Base-by-base conservation (phyloP, 1,139 yeast genomes). In the Saccharomycopsis phalli region DNA sequence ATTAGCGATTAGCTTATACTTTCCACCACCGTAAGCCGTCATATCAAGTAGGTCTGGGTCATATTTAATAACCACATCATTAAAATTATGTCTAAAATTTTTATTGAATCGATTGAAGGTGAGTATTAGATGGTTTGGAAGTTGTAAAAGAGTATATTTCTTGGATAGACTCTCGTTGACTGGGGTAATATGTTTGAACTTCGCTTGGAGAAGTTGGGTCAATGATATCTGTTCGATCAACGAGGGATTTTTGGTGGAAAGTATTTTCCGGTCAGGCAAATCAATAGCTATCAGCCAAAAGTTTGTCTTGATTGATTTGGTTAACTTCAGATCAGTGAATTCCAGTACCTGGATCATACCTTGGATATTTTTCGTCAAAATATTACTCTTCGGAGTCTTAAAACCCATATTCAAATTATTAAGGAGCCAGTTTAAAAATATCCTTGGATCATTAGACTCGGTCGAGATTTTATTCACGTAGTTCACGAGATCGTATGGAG, bases 401-500 rank as follows among this genome's bases (percentile, higher is more conserved):
- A 74, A 54, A 16, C 65, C 68, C 5, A 54, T 40, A 38, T 69
- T 66, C 16, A 78, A 49, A 3, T 57, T 59, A 49, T 76, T 76
- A 16, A 82, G 49, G 10, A 81, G 46, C 84, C 88, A 80, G 4
- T 69, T 53, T 11, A 80, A 50, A 46, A 81, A 73, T 17, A 58
- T 60, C 46, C 70, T 71, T 1, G 93, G 88, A 31, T 74, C 72
- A 3, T 57, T 53, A 16, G 29, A 36, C 6, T 39, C 42, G 36
- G 66, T 65, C 1, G 79, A 66, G 14, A 53, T 44, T 1, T 58
- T 50, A 1, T 70, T 58, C 2, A 79, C 57, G 41, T 59, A 61
- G 48, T 74, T 77, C 37, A 79, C 56, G 11, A 82, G 60, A 38
- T 77, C 84, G 51, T 74, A 81, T 0, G 87, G 81, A 0, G 91